Evolutionary conservation across 371 early-diverging fungal species (phyloP).

Genomic region (Racocetra persica): DNA sequence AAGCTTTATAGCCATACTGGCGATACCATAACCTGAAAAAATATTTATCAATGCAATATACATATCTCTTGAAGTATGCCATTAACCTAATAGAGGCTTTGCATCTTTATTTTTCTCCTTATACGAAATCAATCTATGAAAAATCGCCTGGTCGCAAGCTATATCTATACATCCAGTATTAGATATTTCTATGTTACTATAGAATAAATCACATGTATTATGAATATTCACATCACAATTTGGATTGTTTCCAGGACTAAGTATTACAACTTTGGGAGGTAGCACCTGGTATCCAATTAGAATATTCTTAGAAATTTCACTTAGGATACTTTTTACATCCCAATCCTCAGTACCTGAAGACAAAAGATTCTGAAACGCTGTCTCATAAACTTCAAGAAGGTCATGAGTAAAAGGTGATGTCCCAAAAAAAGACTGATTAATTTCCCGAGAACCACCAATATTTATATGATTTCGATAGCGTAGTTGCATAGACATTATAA

Average conservation of each 20-base stretch:
- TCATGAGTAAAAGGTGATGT: neutral
- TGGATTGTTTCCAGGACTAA: neutral
- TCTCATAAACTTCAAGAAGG: neutral
- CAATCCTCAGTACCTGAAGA: neutral
- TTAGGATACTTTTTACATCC: neutral
- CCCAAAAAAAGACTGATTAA: neutral
- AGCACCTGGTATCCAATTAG: neutral
- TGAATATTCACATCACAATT: slow-evolving; percentile 1
- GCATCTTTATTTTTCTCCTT: neutral
- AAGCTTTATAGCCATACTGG: slow-evolving; percentile 8
- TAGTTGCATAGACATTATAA: neutral
- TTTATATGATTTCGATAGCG: neutral
- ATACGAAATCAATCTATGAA: neutral
- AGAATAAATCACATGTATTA: slow-evolving; percentile 25
- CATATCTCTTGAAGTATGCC: neutral
- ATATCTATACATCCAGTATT: slow-evolving; percentile 8
- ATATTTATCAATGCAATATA: neutral
- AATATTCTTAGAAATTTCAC: neutral
- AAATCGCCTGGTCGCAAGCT: neutral
- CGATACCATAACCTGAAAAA: slow-evolving; percentile 4
- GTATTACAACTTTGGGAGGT: neutral
- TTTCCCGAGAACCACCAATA: neutral
- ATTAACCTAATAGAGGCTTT: neutral
- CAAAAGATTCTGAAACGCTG: slow-evolving; percentile 19
- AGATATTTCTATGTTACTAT: neutral